Conservation (phyloP, 2,329 filamentous ascomycete species). For the Apiospora koreana region DNA sequence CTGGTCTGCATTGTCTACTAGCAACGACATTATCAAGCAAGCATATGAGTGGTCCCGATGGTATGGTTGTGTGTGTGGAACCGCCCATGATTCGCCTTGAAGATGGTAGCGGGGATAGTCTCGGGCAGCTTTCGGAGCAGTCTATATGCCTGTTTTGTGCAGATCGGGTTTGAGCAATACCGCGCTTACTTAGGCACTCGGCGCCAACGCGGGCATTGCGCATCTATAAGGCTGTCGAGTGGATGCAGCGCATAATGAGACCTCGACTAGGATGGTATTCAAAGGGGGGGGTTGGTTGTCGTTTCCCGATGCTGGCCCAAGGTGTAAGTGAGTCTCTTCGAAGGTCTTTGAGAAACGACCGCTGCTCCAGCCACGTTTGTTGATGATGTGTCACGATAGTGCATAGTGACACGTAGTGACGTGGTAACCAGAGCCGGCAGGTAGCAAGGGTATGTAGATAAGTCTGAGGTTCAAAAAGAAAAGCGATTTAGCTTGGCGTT, state of each 20-base stretch:
- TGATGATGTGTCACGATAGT: constrained; percentile 1
- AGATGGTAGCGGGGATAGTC: neutral
- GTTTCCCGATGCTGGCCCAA: neutral
- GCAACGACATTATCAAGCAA: neutral
- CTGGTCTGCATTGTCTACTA: neutral
- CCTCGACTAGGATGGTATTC: neutral
- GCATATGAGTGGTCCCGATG: neutral
- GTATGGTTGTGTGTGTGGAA: neutral
- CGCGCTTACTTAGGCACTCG: neutral
- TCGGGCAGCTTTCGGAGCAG: neutral
- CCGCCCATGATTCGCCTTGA: neutral
- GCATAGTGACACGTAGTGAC: neutral
- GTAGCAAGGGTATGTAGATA: neutral
- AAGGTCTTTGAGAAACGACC: neutral
- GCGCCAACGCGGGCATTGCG: neutral
- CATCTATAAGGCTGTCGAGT: neutral
- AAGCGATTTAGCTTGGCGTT: neutral
- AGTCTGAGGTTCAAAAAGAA: neutral
- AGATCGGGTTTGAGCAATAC: neutral
- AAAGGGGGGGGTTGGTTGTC: neutral
- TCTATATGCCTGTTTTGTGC: neutral
- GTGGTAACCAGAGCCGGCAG: neutral
- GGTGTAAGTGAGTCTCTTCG: neutral
- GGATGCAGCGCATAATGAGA: neutral
- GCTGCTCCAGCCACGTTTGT: neutral